Evolutionary conservation across 2,329 filamentous ascomycete genomes (phyloP).

Genomic region (Fusarium sacchari): DNA sequence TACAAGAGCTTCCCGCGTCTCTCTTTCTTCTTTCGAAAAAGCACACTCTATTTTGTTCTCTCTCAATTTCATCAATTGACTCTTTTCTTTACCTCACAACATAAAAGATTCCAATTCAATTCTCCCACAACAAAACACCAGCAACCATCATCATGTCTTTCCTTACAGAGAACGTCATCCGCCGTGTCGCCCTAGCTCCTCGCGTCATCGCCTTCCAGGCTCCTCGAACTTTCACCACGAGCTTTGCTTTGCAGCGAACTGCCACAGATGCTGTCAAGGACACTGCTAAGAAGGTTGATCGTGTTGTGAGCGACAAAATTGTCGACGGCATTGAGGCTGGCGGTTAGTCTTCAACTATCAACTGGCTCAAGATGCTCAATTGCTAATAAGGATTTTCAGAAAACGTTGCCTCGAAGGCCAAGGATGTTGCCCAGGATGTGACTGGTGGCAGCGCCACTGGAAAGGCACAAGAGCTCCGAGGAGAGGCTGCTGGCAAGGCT

Average conservation of each 20-base stretch:
- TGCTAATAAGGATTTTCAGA: constrained; percentile 43
- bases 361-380: not conserved
- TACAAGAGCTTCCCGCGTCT: constrained; percentile 18
- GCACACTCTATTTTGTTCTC: not conserved
- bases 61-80: constrained; percentile 21
- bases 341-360: constrained; percentile 53
- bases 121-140: constrained; percentile 1
- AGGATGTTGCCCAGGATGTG: constrained; percentile 54
- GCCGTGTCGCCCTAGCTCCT: constrained; percentile 55
- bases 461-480: constrained; percentile 50
- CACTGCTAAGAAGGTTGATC: constrained; percentile 67
- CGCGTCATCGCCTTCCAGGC: constrained; percentile 52
- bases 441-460: constrained; percentile 46
- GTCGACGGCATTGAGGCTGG: constrained; percentile 69
- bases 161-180: constrained; percentile 58
- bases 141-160: constrained; percentile 58
- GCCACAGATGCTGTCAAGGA: constrained; percentile 68
- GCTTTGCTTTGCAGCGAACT: constrained; percentile 57
- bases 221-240: constrained; percentile 63
- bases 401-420: constrained; percentile 58
- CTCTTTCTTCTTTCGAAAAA: not conserved
- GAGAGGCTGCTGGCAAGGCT: constrained; percentile 52
- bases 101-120: not conserved
- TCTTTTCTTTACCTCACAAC: not conserved
- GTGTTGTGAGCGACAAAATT: constrained; percentile 68